phyloP scores from a whole-genome alignment of 2,329 filamentous ascomycete genomes.

The Sarocladiaceae sp. region DNA sequence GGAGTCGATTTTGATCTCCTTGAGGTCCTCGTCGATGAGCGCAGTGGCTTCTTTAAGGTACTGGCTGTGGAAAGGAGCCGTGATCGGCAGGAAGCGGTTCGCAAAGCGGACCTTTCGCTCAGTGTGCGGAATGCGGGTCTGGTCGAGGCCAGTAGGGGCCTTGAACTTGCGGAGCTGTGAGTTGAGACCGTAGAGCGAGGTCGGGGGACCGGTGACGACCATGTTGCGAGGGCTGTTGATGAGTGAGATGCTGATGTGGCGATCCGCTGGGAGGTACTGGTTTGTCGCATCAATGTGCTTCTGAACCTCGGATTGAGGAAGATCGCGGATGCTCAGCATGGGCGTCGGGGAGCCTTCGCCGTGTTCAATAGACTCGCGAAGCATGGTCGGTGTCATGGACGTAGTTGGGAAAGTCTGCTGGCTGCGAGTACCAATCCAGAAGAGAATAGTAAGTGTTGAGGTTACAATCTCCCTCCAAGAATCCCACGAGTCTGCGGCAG shows the following conservation, averaged over 20 bases:
- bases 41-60: conserved; percentile 79
- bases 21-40: conserved; percentile 81
- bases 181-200: conserved; percentile 94
- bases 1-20: conserved; percentile 69
- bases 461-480: conserved; percentile 75
- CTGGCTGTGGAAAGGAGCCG: conserved; percentile 95
- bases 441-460: conserved; percentile 83
- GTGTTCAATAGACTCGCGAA: conserved; percentile 89
- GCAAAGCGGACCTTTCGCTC: conserved; percentile 95
- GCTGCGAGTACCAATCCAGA: conserved; percentile 96
- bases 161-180: conserved; percentile 93
- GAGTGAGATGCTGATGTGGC: conserved; percentile 91
- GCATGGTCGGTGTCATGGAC: conserved; percentile 80
- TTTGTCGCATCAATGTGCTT: conserved; percentile 97
- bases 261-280: conserved; percentile 85
- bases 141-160: conserved; percentile 93
- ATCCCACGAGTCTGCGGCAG: conserved; percentile 88
- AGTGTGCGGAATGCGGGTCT: conserved; percentile 88
- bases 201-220: conserved; percentile 91
- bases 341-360: conserved; percentile 94
- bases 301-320: conserved; percentile 81
- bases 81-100: conserved; percentile 95
- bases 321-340: conserved; percentile 95
- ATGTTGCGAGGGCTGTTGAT: conserved; percentile 96
- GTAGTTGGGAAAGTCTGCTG: conserved; percentile 96